Conservation (phyloP, 768 basidiomycete genomes). For the Phylloporus scabripes region DNA sequence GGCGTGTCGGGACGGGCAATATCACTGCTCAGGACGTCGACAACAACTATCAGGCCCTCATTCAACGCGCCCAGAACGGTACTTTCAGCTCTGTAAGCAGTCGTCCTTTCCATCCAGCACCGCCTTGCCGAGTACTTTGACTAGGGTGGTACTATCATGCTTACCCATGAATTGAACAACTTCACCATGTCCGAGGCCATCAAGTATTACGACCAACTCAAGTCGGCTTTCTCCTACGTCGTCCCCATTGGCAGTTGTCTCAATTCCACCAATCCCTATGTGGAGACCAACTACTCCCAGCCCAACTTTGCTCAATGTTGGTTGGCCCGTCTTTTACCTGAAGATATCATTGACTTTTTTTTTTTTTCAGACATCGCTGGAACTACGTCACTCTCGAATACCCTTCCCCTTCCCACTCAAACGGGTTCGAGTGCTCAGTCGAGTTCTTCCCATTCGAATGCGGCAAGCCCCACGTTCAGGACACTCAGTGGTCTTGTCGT, state of each 20-base stretch:
- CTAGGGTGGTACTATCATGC: slow-evolving; percentile 46
- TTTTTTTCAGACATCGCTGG: slow-evolving; percentile 20
- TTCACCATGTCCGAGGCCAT: slow-evolving; percentile 58
- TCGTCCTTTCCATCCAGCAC: no score
- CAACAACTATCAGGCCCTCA: slow-evolving; percentile 49
- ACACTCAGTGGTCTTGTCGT: slow-evolving; percentile 10
- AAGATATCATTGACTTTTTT: background rate
- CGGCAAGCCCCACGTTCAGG: background rate
- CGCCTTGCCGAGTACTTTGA: background rate
- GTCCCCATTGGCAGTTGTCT: slow-evolving; percentile 49
- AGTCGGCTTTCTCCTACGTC: slow-evolving; percentile 41
- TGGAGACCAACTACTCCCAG: slow-evolving; percentile 39
- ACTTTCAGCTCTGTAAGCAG: slow-evolving; percentile 34
- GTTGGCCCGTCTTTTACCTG: background rate
- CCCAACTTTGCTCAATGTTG: slow-evolving; percentile 45
- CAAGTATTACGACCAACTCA: slow-evolving; percentile 44
- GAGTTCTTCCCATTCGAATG: background rate
- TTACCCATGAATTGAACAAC: slow-evolving; percentile 57
- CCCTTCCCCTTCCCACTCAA: background rate
- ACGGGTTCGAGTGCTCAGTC: slow-evolving; percentile 5
- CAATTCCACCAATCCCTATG: slow-evolving; percentile 50
- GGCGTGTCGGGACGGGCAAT: slow-evolving; percentile 51
- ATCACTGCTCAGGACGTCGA: slow-evolving; percentile 43
- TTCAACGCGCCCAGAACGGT: slow-evolving; percentile 41
- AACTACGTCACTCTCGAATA: slow-evolving; percentile 17